Evolutionary conservation across 805 yeast genomes (phyloP), one percentile per base, ranked within the genome.

Genomic region (Saturnispora serradocipensis): DNA sequence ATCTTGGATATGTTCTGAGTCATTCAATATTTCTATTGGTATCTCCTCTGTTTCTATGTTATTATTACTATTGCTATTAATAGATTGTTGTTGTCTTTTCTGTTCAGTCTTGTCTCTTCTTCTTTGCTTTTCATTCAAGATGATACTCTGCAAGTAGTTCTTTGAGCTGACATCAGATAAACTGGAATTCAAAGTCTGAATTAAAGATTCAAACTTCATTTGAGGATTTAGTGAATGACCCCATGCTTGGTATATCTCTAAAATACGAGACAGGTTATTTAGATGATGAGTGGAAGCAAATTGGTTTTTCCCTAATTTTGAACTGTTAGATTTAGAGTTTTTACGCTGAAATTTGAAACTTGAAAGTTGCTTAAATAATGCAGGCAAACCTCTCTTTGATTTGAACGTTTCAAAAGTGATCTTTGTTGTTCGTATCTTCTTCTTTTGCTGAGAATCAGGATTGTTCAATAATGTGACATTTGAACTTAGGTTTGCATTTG

Each of bases 191-290:
- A 82, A 66, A 57, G 84, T 66, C 24, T 73, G 70, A 1, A 84
- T 67, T 59, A 89, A 82, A 63, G 87, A 95, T 45, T 72, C 71
- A 57, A 89, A 86, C 55, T 78, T 82, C 15, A 93, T 88, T 68
- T 84, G 86, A 4, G 97, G 95, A 61, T 76, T 88, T 38, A 88
- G 59, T 22, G 75, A 71, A 63, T 86, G 91, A 0, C 84, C 88
- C 90, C 91, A 86, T 34, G 81, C 59, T 65, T 84, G 88, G 63
- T 84, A 86, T 36, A 76, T 71, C 30, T 73, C 73, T 7, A 84
- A 63, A 6, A 86, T 62, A 34, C 72, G 67, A 9, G 72, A 64
- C 50, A 81, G 62, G 62, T 80, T 81, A 34, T 74, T 68, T 51
- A 67, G 69, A 58, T 79, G 82, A 54, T 73, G 70, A 15, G 77